Conservation (phyloP, 208 protist genomes). For the Angomonas deanei region DNA sequence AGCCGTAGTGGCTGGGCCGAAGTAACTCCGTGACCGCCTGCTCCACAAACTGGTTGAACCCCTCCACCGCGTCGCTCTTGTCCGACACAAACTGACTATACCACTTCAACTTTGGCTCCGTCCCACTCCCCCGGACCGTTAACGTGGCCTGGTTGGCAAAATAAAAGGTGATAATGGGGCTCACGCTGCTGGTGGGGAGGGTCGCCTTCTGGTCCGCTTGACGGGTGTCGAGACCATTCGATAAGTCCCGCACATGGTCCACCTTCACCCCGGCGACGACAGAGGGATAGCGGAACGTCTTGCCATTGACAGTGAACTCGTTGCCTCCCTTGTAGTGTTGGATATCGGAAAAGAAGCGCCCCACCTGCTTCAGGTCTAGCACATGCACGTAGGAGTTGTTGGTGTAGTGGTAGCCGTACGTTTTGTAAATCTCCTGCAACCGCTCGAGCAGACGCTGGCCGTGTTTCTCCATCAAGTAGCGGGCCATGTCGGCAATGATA, state of each 20-base stretch:
- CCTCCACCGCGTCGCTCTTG: conserved; percentile 13
- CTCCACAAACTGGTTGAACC: conserved; percentile 35
- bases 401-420: conserved; percentile 88
- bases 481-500: conserved; percentile 91
- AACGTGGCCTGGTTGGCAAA: conserved; percentile 89
- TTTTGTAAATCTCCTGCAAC: conserved; percentile 67
- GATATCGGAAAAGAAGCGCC: conserved; percentile 83
- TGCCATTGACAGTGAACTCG: conserved; percentile 6
- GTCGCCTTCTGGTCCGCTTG: conserved; percentile 50
- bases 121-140: conserved; percentile 95
- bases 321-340: not conserved
- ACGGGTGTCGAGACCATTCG: conserved; percentile 76
- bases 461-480: conserved; percentile 37
- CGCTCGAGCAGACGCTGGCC: conserved; percentile 35
- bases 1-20: conserved; percentile 51
- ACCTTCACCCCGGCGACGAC: conserved; percentile 53
- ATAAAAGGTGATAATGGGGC: conserved; percentile 95
- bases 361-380: conserved; percentile 68
- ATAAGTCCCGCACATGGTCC: conserved; percentile 86
- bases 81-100: conserved; percentile 57
- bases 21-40: conserved; percentile 54
- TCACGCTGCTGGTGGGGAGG: conserved; percentile 55
- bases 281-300: conserved; percentile 36
- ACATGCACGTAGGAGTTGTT: conserved; percentile 93
- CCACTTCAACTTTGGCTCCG: conserved; percentile 99